Conservation (phyloP, 441 rosid species). For the Gossypium lobatum region DNA sequence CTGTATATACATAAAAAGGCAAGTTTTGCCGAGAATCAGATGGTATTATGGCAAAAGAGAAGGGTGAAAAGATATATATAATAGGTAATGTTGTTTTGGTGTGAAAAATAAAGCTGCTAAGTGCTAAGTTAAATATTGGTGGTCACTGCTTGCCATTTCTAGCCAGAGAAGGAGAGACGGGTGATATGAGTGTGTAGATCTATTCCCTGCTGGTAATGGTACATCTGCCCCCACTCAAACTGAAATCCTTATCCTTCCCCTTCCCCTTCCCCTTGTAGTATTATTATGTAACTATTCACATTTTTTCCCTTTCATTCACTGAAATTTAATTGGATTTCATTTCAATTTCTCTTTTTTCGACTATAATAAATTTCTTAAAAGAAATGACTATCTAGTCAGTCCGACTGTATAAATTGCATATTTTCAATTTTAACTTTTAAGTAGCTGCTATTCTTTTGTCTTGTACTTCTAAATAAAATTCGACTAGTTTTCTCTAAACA, state of each 20-base stretch:
- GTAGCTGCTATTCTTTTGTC: too few relatives aligned
- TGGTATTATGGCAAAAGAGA: slow-evolving; percentile 16
- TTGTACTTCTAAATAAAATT: too few relatives aligned
- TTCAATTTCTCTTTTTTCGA: too few relatives aligned
- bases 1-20: slow-evolving; percentile 28
- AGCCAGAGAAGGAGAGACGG: background rate
- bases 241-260: background rate
- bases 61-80: slow-evolving; percentile 14
- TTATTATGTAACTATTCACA: background rate
- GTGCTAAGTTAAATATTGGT: background rate
- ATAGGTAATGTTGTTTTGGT: slow-evolving; percentile 5
- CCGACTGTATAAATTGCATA: too few relatives aligned
- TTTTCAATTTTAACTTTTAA: too few relatives aligned
- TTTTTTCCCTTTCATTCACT: background rate
- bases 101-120: slow-evolving; percentile 23
- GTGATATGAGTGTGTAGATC: background rate
- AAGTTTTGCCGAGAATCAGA: slow-evolving; percentile 20
- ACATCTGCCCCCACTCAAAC: background rate
- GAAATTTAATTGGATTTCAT: background rate
- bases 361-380: too few relatives aligned
- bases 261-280: background rate
- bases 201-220: background rate
- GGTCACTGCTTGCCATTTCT: background rate
- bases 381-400: too few relatives aligned
- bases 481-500: too few relatives aligned